Percentiles rank a stretch among this genome's conserved stretches.
phyloP scores from a whole-genome alignment of 1,284 basidiomycete species.

The Ustilago crameri region DNA sequence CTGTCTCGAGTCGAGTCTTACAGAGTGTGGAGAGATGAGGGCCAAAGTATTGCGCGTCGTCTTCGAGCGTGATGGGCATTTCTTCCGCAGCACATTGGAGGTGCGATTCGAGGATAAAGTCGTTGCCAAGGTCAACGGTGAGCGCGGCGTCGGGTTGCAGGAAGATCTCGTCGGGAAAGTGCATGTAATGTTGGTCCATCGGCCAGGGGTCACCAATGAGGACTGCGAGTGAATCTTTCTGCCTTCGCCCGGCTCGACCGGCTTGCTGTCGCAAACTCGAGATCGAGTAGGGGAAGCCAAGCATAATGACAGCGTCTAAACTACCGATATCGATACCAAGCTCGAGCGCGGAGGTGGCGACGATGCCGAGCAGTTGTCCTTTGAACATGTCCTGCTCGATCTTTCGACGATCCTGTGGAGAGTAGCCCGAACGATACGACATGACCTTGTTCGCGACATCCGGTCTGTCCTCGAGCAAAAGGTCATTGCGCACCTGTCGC shows the following conservation, averaged over 20 bases:
- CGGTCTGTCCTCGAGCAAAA: constrained; percentile 79
- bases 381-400: constrained; percentile 89
- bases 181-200: constrained; percentile 81
- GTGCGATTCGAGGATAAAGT: constrained; percentile 82
- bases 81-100: constrained; percentile 88
- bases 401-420: constrained; percentile 77
- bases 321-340: constrained; percentile 90
- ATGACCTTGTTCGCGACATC: constrained; percentile 83
- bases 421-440: constrained; percentile 84
- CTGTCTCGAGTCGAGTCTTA: constrained; percentile 73
- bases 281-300: constrained; percentile 79
- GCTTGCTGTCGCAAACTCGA: constrained; percentile 83
- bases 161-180: constrained; percentile 73
- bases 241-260: constrained; percentile 84
- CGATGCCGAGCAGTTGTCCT: constrained; percentile 80
- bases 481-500: constrained; percentile 79
- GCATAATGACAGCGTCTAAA: constrained; percentile 87
- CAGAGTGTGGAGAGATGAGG: constrained; percentile 70
- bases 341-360: constrained; percentile 91
- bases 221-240: constrained; percentile 83
- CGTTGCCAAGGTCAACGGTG: constrained; percentile 79
- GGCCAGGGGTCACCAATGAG: constrained; percentile 79
- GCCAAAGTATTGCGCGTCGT: constrained; percentile 82
- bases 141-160: constrained; percentile 74
- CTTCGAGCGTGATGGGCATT: constrained; percentile 77